These are phyloP conservation scores for Chloromonas sp. DNA, from an alignment of 163 green algal species.

Conservation along the genomic window DNA sequence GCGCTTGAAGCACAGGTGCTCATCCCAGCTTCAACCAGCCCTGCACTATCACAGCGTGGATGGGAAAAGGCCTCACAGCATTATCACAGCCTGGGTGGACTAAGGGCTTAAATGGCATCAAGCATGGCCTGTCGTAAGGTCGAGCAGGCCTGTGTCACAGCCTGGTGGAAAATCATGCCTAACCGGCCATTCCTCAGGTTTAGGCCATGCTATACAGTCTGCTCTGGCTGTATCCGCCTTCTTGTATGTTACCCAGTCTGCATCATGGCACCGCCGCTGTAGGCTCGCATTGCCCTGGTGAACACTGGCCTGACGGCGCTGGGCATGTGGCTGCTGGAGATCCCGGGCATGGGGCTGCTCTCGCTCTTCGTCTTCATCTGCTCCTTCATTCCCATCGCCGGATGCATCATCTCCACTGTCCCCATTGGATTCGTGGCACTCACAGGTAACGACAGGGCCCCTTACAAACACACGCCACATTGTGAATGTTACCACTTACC, in stretches of 20 bases:
- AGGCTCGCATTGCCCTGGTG: slow-evolving; percentile 76
- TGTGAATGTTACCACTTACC: neutral
- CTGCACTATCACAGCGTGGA: too few relatives aligned
- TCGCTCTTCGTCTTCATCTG: slow-evolving; percentile 93
- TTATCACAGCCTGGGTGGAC: too few relatives aligned
- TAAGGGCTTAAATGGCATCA: too few relatives aligned
- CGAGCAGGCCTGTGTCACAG: too few relatives aligned
- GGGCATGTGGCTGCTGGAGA: slow-evolving; percentile 80
- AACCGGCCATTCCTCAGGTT: too few relatives aligned
- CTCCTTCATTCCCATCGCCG: slow-evolving; percentile 93
- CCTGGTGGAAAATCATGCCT: too few relatives aligned
- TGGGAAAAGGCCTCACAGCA: too few relatives aligned
- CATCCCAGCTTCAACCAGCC: too few relatives aligned
- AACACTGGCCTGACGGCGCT: slow-evolving; percentile 85
- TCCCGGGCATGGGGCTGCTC: slow-evolving; percentile 84
- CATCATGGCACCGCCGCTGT: neutral
- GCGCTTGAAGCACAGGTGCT: slow-evolving; percentile 78
- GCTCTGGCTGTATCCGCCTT: too few relatives aligned
- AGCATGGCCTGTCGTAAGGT: too few relatives aligned
- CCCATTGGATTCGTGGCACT: slow-evolving; percentile 92
- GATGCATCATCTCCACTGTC: slow-evolving; percentile 88
- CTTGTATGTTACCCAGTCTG: too few relatives aligned
- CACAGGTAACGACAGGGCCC: slow-evolving; percentile 33
- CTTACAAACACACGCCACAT: neutral
- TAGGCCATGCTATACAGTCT: too few relatives aligned